These are phyloP conservation scores for Botrytis medusae DNA, from an alignment of 2,329 filamentous ascomycete genomes.

Conservation along the genomic window DNA sequence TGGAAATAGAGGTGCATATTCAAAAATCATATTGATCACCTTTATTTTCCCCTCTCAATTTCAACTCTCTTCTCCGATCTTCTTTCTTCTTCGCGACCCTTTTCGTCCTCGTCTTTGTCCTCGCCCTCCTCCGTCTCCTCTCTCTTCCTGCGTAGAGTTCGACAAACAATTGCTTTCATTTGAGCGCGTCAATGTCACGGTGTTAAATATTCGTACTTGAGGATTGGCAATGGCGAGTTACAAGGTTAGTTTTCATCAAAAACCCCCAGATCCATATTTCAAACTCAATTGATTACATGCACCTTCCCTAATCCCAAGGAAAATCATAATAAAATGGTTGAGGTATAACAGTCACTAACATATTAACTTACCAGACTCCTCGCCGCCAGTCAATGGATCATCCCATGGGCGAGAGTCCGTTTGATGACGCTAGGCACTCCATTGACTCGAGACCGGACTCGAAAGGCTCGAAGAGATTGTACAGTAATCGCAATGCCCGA, in stretches of 20 bases:
- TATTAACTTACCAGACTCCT: slow-evolving; percentile 8
- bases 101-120: background rate
- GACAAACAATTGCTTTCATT: background rate
- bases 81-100: slow-evolving; percentile 14
- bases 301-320: slow-evolving; percentile 3
- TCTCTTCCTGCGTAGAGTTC: background rate
- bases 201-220: slow-evolving; percentile 8
- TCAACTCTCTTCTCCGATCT: slow-evolving; percentile 9
- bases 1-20: slow-evolving; percentile 14
- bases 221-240: slow-evolving; percentile 20
- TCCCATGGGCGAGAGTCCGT: slow-evolving; percentile 22
- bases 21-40: slow-evolving; percentile 7
- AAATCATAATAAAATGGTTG: background rate
- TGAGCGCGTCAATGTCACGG: slow-evolving; percentile 22
- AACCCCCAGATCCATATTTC: slow-evolving; percentile 9
- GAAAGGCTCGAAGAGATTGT: slow-evolving; percentile 40
- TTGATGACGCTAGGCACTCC: slow-evolving; percentile 13
- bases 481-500: slow-evolving; percentile 36
- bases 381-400: slow-evolving; percentile 25
- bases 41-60: background rate
- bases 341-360: slow-evolving; percentile 14
- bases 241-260: slow-evolving; percentile 17
- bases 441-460: slow-evolving; percentile 30
- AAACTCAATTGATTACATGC: slow-evolving; percentile 4
- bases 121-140: background rate